phyloP scores from a whole-genome alignment of 352 stramenopile species.

The Saprolegnia parasitica region DNA sequence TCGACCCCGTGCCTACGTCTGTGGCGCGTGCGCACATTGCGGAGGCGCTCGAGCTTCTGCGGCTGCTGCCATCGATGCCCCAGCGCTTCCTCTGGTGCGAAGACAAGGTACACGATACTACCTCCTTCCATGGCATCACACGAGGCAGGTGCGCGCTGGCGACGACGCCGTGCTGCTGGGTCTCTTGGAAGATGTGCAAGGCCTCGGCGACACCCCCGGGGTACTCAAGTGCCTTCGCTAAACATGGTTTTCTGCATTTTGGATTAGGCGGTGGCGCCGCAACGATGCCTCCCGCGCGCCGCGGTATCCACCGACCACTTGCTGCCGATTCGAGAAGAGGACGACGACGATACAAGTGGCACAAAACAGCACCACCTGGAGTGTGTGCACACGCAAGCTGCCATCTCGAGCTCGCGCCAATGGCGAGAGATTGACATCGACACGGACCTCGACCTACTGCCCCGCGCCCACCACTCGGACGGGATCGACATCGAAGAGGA shows the following conservation, averaged over 20 bases:
- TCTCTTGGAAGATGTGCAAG: slow-evolving; percentile 2
- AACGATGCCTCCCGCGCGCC: neutral
- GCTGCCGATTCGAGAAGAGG: neutral
- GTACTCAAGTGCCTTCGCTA: neutral
- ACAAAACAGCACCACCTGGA: neutral
- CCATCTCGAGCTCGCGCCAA: slow-evolving; percentile 3
- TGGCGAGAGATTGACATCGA: slow-evolving; percentile 23
- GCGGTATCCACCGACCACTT: neutral
- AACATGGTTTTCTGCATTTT: neutral
- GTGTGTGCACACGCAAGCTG: slow-evolving; percentile 5
- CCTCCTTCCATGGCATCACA: no score
- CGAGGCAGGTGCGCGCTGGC: neutral
- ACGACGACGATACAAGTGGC: neutral
- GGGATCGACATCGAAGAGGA: neutral
- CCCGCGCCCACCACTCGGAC: neutral
- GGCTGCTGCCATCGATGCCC: neutral
- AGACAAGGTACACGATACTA: slow-evolving; percentile 7
- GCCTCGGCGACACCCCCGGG: neutral
- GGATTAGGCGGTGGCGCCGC: neutral
- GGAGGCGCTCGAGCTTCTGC: slow-evolving; percentile 4
- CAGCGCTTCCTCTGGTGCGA: slow-evolving; percentile 21
- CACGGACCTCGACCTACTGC: slow-evolving; percentile 5
- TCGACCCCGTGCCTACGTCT: neutral
- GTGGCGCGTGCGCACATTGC: neutral
- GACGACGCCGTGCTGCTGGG: slow-evolving; percentile 1